Evolutionary conservation across 495 filamentous ascomycete species (phyloP), one percentile per base, ranked within the genome.

Genomic region (Lasiosphaeria hispida): DNA sequence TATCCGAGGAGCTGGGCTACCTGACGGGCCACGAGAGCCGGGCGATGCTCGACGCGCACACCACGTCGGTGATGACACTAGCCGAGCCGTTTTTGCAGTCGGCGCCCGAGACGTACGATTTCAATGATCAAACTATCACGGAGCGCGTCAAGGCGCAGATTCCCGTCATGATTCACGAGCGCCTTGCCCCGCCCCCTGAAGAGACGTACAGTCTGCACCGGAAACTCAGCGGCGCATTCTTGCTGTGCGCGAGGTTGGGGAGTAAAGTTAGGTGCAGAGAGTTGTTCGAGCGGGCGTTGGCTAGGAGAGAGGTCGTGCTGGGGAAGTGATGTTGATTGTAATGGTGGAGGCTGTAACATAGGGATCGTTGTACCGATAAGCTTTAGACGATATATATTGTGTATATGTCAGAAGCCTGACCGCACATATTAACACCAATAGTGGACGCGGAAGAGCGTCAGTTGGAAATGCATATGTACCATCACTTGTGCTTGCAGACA

Each of bases 191-290:
- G 11, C 94, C 95, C 40, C 94, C 94, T 0, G 95, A 98, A 76
- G 94, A 98, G 80, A 98, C 95, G 58, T 98, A 98, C 65, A 93
- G 89, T 71, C 69, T 98, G 69, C 94, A 98, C 75, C 82, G 94
- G 59, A 98, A 98, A 73, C 71, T 98, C 48, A 97, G 94, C 71
- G 94, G 94, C 3, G 94, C 95, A 0, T 98, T 98, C 65, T 72
- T 98, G 70, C 77, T 98, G 51, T 97, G 92, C 75, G 94, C 94
- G 0, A 82, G 83, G 61, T 64, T 98, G 56, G 91, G 91, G 13
- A 96, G 91, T 66, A 75, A 83, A 53, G 92, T 97, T 5, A 74
- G 75, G 59, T 96, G 94, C 66, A 84, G 87, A 64, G 85, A 90
- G 58, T 71, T 98, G 72, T 97, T 98, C 73, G 77, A 77, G 54